phyloP scores from a whole-genome alignment of 768 basidiomycete genomes.

The Mycena belliarum region DNA sequence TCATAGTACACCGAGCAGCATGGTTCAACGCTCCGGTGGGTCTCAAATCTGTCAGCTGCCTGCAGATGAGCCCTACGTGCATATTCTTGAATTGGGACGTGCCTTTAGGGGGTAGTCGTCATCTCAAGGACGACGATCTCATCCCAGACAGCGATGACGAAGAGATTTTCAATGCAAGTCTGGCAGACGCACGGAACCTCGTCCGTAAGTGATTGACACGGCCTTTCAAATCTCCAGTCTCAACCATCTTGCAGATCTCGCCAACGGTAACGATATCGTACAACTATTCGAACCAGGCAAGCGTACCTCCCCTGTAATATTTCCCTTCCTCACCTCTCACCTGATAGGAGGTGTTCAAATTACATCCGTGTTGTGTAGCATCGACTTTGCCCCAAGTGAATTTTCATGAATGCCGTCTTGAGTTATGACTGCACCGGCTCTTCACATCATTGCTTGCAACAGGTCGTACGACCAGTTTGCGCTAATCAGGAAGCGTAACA shows the following conservation, averaged over 20 bases:
- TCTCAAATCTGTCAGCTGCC: slow-evolving; percentile 6
- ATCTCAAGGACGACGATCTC: slow-evolving; percentile 3
- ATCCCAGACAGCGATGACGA: neutral
- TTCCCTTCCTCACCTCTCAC: neutral
- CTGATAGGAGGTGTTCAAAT: neutral
- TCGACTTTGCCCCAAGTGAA: slow-evolving; percentile 2
- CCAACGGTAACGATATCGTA: slow-evolving; percentile 7
- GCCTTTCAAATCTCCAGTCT: neutral
- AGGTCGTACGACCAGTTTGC: too few species aligned
- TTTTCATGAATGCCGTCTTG: neutral
- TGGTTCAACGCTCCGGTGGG: slow-evolving; percentile 11
- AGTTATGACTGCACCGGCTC: too few species aligned
- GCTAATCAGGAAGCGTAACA: neutral
- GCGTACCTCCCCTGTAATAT: neutral
- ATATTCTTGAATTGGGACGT: slow-evolving; percentile 16
- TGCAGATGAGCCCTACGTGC: slow-evolving; percentile 15
- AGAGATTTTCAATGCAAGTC: neutral
- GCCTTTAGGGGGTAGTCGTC: neutral
- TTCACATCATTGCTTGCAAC: too few species aligned
- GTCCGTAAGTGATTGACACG: neutral
- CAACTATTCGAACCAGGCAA: slow-evolving; percentile 13
- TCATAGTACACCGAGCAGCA: slow-evolving; percentile 8
- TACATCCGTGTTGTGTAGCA: neutral
- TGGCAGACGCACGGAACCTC: slow-evolving; percentile 1
- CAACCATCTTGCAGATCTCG: neutral